A percentile compares a stretch with the other conserved stretches of the same genome.
These are phyloP conservation scores for Gastrolobium villosum DNA, from an alignment of 306 rosid species.

Conservation along the genomic window DNA sequence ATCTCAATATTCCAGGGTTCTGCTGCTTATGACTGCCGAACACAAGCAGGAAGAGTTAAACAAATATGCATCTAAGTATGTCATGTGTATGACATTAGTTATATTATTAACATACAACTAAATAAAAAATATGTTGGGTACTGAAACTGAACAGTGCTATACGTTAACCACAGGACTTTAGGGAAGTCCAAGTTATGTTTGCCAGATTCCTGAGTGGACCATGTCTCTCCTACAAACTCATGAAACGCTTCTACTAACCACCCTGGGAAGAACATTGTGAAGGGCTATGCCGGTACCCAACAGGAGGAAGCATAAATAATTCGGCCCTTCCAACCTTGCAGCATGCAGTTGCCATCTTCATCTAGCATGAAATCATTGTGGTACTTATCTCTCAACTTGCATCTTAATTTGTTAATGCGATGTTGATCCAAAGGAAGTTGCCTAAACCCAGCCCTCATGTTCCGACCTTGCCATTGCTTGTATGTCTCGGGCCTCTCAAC, in stretches of 20 bases:
- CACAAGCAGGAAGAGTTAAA: slow-evolving; percentile 17
- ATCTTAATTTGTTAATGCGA: slow-evolving; percentile 54
- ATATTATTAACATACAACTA: slow-evolving; percentile 28
- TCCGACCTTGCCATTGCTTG: slow-evolving; percentile 75
- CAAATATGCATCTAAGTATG: slow-evolving; percentile 26
- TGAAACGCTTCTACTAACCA: slow-evolving; percentile 21
- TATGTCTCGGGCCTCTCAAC: slow-evolving; percentile 44
- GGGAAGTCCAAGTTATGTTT: slow-evolving; percentile 30
- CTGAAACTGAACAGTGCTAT: slow-evolving; percentile 33
- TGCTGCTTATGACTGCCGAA: slow-evolving; percentile 6
- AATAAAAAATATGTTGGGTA: slow-evolving; percentile 2
- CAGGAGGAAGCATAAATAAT: slow-evolving; percentile 61
- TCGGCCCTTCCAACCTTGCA: slow-evolving; percentile 87
- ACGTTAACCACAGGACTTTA: not conserved
- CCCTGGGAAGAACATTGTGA: not conserved
- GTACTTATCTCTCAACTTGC: slow-evolving; percentile 49
- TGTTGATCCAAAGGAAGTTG: slow-evolving; percentile 62
- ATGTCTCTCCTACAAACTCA: slow-evolving; percentile 19
- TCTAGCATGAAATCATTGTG: slow-evolving; percentile 66
- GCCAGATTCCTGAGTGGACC: slow-evolving; percentile 37
- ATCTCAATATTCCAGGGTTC: not conserved
- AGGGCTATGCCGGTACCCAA: slow-evolving; percentile 63
- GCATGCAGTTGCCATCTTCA: slow-evolving; percentile 72
- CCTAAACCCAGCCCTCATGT: slow-evolving; percentile 64
- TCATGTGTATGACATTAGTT: slow-evolving; percentile 24